Percentiles rank a stretch among this genome's conserved stretches.
Conservation (phyloP, 1,284 basidiomycete species). For the Pyrrhoderma noxium region DNA sequence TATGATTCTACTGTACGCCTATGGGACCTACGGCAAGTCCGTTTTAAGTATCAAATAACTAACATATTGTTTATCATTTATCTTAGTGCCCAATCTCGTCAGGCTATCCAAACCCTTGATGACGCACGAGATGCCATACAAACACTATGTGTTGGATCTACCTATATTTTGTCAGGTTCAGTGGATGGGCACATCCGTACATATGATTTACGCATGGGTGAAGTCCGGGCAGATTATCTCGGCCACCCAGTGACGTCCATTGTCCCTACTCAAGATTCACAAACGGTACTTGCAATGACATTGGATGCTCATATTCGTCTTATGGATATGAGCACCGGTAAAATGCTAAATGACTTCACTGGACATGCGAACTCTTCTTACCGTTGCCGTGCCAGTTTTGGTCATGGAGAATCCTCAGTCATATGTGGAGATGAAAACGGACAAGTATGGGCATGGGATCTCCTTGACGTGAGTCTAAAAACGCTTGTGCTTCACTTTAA, state of each 20-base stretch:
- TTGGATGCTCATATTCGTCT: constrained; percentile 82
- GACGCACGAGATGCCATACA: constrained; percentile 90
- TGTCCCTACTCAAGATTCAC: constrained; percentile 63
- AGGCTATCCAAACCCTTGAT: constrained; percentile 85
- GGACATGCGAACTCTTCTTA: constrained; percentile 74
- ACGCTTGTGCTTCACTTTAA: not conserved
- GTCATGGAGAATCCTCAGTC: constrained; percentile 74
- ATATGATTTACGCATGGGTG: constrained; percentile 91
- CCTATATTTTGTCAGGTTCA: constrained; percentile 73
- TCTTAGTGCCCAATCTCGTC: constrained; percentile 65
- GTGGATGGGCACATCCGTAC: constrained; percentile 89
- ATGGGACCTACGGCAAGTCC: constrained; percentile 77
- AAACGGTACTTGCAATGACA: constrained; percentile 75
- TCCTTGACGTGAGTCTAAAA: constrained; percentile 64
- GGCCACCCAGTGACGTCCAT: constrained; percentile 84
- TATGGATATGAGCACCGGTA: constrained; percentile 80
- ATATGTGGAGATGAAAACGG: constrained; percentile 90
- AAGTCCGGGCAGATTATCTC: constrained; percentile 82
- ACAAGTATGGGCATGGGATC: constrained; percentile 84
- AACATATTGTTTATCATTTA: constrained; percentile 1
- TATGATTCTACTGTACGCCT: constrained; percentile 83
- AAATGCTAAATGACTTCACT: constrained; percentile 77
- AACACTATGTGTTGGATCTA: constrained; percentile 57
- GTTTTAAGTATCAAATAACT: not conserved
- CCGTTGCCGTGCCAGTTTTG: constrained; percentile 78